Conservation (phyloP, 2,329 filamentous ascomycete species). For the Pyrenophora seminiperda region DNA sequence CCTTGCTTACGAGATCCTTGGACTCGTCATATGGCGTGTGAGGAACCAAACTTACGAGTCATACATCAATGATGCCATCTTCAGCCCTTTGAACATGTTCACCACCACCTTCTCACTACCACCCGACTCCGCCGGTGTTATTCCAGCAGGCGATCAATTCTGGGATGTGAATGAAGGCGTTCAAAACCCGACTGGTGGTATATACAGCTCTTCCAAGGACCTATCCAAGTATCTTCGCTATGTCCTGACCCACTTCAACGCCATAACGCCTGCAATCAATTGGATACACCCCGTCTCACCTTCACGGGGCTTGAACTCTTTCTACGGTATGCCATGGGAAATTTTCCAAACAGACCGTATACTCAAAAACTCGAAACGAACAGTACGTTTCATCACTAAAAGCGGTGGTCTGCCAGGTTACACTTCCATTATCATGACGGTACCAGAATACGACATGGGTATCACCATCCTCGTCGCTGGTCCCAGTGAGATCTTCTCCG, state of each 20-base stretch:
- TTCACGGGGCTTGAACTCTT: constrained; percentile 43
- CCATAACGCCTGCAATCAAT: constrained; percentile 49
- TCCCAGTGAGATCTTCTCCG: constrained; percentile 12
- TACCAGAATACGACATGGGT: constrained; percentile 53
- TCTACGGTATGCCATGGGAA: constrained; percentile 57
- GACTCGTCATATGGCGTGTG: constrained; percentile 48
- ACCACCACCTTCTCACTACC: constrained; percentile 36
- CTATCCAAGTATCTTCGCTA: constrained; percentile 53
- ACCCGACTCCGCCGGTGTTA: constrained; percentile 47
- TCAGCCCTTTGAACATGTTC: constrained; percentile 44
- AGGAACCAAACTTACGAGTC: constrained; percentile 44
- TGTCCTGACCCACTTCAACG: constrained; percentile 50
- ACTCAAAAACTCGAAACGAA: constrained; percentile 42
- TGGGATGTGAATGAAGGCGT: constrained; percentile 52
- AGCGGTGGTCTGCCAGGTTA: constrained; percentile 53
- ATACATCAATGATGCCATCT: constrained; percentile 49
- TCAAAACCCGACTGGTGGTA: constrained; percentile 52
- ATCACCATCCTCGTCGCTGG: constrained; percentile 51
- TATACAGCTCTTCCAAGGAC: constrained; percentile 51
- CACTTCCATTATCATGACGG: constrained; percentile 45
- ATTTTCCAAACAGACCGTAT: constrained; percentile 52
- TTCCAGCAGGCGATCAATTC: constrained; percentile 44
- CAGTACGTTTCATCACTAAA: constrained; percentile 55
- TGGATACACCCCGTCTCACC: constrained; percentile 52
- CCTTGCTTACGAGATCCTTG: constrained; percentile 49